phyloP scores from a whole-genome alignment of 768 basidiomycete species.

The Kwoniella dendrophila region DNA sequence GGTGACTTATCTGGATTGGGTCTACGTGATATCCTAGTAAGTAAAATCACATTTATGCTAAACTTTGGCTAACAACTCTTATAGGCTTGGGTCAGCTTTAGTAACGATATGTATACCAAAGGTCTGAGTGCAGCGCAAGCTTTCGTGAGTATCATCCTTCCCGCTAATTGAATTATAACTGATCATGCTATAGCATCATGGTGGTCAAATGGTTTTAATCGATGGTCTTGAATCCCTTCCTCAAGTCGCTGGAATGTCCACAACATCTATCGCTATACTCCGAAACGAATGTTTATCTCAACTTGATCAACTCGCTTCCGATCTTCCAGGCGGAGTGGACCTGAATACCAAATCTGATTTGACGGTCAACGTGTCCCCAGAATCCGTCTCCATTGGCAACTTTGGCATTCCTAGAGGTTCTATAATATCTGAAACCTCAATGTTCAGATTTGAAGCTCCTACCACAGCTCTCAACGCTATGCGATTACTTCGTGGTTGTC shows the following conservation, averaged over 20 bases:
- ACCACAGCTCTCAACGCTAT: conserved; percentile 85
- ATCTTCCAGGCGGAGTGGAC: neutral
- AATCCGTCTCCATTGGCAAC: conserved; percentile 66
- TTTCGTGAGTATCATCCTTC: conserved; percentile 31
- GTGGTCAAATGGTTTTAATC: conserved; percentile 86
- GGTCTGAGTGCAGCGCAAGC: conserved; percentile 23
- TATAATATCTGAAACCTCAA: conserved; percentile 36
- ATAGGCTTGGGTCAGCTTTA: conserved; percentile 91
- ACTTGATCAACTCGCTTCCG: conserved; percentile 56
- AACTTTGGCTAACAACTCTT: conserved; percentile 6
- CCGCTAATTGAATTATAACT: neutral
- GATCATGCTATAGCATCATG: conserved; percentile 70
- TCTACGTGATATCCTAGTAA: conserved; percentile 83
- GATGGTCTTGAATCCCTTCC: conserved; percentile 84
- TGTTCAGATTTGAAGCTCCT: conserved; percentile 82
- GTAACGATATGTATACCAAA: conserved; percentile 63
- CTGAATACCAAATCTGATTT: conserved; percentile 7
- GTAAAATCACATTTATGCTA: conserved; percentile 44
- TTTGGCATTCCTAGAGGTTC: conserved; percentile 73
- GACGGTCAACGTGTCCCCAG: conserved; percentile 23
- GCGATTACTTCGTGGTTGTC: conserved; percentile 85
- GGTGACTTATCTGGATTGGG: conserved; percentile 66
- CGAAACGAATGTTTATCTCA: conserved; percentile 64
- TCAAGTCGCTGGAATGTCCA: conserved; percentile 69
- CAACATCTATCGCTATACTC: conserved; percentile 64